These are phyloP conservation scores for Nidula niveotomentosa DNA, from an alignment of 1,284 basidiomycete species.

Conservation along the genomic window DNA sequence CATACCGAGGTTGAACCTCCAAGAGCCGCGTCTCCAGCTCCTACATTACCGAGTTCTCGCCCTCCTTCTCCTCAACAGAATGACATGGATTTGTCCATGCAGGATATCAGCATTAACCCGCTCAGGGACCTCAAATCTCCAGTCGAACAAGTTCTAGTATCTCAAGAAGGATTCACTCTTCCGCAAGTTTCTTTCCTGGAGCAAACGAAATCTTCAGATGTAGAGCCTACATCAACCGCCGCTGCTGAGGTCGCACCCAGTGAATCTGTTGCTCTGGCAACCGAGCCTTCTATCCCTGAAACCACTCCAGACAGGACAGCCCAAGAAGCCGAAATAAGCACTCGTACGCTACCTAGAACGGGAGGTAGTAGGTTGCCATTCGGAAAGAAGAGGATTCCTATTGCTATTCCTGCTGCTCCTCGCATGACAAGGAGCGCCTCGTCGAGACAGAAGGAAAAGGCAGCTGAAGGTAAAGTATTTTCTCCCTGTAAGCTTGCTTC, in stretches of 20 bases:
- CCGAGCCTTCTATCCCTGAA: background rate
- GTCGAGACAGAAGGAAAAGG: conserved; percentile 19
- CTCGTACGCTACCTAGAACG: conserved; percentile 5
- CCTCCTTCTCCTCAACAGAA: background rate
- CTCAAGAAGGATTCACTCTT: too few relatives aligned
- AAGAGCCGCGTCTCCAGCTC: too few relatives aligned
- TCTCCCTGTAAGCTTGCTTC: background rate
- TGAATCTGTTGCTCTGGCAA: background rate
- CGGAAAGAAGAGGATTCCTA: conserved; percentile 21
- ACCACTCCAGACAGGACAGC: background rate
- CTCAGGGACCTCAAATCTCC: too few relatives aligned
- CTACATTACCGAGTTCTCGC: background rate
- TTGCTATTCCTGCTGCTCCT: conserved; percentile 9
- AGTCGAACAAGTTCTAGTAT: too few relatives aligned
- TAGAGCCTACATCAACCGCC: background rate
- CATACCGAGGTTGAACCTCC: too few relatives aligned
- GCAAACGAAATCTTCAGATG: too few relatives aligned
- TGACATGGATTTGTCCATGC: background rate
- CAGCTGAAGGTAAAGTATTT: background rate
- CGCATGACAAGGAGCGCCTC: conserved; percentile 30
- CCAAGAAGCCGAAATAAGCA: background rate
- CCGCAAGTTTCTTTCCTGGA: too few relatives aligned
- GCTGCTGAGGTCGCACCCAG: background rate
- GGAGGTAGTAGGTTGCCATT: conserved; percentile 11
- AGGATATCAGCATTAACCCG: background rate